A percentile compares a stretch with the other conserved stretches of the same genome.
phyloP scores from a whole-genome alignment of 2,329 filamentous ascomycete species.

The Talaromyces rugulosus region DNA sequence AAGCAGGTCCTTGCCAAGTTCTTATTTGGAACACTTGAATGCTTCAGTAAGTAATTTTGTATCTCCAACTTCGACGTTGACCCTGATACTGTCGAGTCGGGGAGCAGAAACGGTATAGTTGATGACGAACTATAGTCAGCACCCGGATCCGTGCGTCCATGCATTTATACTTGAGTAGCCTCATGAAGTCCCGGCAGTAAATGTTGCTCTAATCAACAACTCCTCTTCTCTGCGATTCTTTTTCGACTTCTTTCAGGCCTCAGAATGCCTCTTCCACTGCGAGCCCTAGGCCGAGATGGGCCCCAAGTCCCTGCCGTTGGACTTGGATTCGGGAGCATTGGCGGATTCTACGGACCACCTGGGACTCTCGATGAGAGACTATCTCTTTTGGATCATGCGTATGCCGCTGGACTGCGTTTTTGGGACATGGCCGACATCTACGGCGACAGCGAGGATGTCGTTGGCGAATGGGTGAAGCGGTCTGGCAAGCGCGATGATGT shows the following conservation, averaged over 20 bases:
- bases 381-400: conserved; percentile 30
- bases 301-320: conserved; percentile 26
- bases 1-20: neutral
- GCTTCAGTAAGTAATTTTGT: neutral
- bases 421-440: conserved; percentile 25
- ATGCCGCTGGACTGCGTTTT: conserved; percentile 20
- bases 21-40: neutral
- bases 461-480: conserved; percentile 24
- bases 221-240: neutral
- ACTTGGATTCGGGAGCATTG: conserved; percentile 23
- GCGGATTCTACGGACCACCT: conserved; percentile 42
- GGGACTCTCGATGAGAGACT: conserved; percentile 48
- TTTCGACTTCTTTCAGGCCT: neutral
- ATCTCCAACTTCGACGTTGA: neutral
- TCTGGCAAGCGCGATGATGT: conserved; percentile 21
- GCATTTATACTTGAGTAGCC: neutral
- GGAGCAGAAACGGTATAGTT: neutral
- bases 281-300: conserved; percentile 25
- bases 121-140: neutral
- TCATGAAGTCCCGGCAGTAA: neutral
- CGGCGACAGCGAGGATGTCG: conserved; percentile 24
- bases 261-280: neutral
- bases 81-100: neutral
- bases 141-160: neutral
- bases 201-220: neutral